phyloP scores from a whole-genome alignment of 2,329 filamentous ascomycete species.

The Monosporascus sp. region DNA sequence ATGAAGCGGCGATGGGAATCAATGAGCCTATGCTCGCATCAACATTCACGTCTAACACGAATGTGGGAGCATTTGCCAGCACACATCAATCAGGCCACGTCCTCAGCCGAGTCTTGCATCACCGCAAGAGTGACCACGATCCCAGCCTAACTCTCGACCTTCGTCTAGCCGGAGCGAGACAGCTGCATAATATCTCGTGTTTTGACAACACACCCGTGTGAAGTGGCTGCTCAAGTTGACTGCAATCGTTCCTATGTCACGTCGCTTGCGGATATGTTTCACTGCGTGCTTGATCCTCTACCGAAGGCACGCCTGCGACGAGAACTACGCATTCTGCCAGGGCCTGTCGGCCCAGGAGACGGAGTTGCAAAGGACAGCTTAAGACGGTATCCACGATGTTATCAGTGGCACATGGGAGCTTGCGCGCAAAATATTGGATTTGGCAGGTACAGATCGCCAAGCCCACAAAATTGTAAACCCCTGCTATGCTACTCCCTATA shows the following conservation, averaged over 20 bases:
- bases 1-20: slow-evolving; percentile 20
- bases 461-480: slow-evolving; percentile 2
- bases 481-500: slow-evolving; percentile 13
- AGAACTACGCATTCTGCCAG: slow-evolving; percentile 9
- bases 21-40: slow-evolving; percentile 21
- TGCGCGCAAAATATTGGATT: slow-evolving; percentile 4
- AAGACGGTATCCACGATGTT: slow-evolving; percentile 8
- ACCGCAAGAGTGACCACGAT: slow-evolving; percentile 10
- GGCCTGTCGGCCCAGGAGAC: slow-evolving; percentile 13
- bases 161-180: slow-evolving; percentile 11
- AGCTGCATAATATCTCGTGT: slow-evolving; percentile 9
- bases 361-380: slow-evolving; percentile 8
- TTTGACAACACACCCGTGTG: slow-evolving; percentile 7
- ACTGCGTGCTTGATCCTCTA: slow-evolving; percentile 13
- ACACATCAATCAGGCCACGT: slow-evolving; percentile 28
- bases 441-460: background rate
- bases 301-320: slow-evolving; percentile 12
- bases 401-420: slow-evolving; percentile 4
- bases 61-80: slow-evolving; percentile 23
- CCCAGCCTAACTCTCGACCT: slow-evolving; percentile 1
- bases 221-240: background rate
- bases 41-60: slow-evolving; percentile 11
- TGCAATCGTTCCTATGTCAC: background rate
- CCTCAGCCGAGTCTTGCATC: slow-evolving; percentile 24
- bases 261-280: slow-evolving; percentile 8